Conservation (phyloP, 1,284 basidiomycete species). For the Ustilago xerochloae region DNA sequence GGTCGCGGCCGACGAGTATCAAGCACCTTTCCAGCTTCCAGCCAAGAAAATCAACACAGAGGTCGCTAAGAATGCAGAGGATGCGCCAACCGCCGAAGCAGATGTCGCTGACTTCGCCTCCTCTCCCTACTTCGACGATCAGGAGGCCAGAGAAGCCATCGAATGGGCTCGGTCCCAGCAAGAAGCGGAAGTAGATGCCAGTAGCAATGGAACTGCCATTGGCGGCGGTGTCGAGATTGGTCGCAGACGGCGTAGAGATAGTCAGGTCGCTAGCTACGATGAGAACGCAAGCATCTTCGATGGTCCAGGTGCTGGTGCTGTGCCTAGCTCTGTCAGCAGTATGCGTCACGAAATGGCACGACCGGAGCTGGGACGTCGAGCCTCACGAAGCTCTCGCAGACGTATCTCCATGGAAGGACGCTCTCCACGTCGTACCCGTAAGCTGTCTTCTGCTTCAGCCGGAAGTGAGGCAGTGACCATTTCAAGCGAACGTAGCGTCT, state of each 20-base stretch:
- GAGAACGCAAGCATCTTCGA: slow-evolving; percentile 64
- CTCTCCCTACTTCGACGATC: slow-evolving; percentile 65
- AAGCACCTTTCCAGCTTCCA: slow-evolving; percentile 61
- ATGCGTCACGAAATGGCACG: slow-evolving; percentile 54
- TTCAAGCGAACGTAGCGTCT: slow-evolving; percentile 43
- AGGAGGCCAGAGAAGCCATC: slow-evolving; percentile 58
- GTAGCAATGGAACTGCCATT: slow-evolving; percentile 5
- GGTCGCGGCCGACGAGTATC: slow-evolving; percentile 61
- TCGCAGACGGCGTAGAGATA: slow-evolving; percentile 54
- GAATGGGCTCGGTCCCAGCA: slow-evolving; percentile 50
- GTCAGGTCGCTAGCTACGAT: slow-evolving; percentile 66
- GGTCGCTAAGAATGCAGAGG: neutral
- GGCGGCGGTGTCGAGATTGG: slow-evolving; percentile 24
- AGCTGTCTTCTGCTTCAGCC: slow-evolving; percentile 34
- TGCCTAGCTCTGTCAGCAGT: slow-evolving; percentile 62
- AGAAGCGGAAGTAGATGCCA: slow-evolving; percentile 24
- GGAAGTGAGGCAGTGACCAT: slow-evolving; percentile 45
- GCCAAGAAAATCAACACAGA: slow-evolving; percentile 12
- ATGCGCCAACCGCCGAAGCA: neutral
- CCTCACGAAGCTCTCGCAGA: slow-evolving; percentile 54
- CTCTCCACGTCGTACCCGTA: slow-evolving; percentile 45
- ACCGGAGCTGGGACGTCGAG: slow-evolving; percentile 50
- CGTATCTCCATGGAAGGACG: slow-evolving; percentile 59
- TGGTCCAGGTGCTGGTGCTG: slow-evolving; percentile 62
- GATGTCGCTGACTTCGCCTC: slow-evolving; percentile 33